These are phyloP conservation scores for Pittosporum tobira DNA, from an alignment of 129 eudicot genomes.

Conservation along the genomic window DNA sequence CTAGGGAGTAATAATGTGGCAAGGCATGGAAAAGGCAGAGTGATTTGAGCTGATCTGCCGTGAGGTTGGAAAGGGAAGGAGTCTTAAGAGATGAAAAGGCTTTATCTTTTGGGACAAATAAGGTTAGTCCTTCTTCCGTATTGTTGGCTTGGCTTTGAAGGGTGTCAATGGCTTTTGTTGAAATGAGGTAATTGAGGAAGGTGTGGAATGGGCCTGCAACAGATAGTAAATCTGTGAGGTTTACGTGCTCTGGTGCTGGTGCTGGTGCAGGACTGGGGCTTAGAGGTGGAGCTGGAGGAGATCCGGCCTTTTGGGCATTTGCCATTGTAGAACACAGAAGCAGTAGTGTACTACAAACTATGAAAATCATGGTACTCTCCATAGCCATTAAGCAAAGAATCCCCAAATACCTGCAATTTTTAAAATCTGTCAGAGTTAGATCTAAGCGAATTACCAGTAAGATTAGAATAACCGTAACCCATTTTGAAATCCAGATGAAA, in stretches of 20 bases:
- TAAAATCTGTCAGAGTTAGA: constrained; percentile 4
- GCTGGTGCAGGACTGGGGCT: constrained; percentile 82
- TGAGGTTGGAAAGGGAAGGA: constrained; percentile 67
- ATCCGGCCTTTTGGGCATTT: constrained; percentile 24
- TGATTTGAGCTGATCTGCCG: constrained; percentile 58
- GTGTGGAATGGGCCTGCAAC: constrained; percentile 91
- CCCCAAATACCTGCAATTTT: constrained; percentile 22
- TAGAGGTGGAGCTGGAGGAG: constrained; percentile 20
- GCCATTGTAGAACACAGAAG: constrained; percentile 31
- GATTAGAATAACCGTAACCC: not conserved
- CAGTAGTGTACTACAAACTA: constrained; percentile 24
- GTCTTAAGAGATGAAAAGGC: constrained; percentile 53
- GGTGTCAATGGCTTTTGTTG: constrained; percentile 68
- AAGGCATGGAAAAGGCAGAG: constrained; percentile 76
- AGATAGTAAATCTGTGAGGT: constrained; percentile 61
- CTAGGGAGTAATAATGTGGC: constrained; percentile 70
- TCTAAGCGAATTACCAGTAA: not conserved
- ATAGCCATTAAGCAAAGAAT: not conserved
- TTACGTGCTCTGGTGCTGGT: constrained; percentile 58
- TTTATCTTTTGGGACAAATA: constrained; percentile 68
- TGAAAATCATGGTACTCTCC: constrained; percentile 20
- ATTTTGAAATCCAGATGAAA: constrained; percentile 5
- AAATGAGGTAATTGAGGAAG: constrained; percentile 54
- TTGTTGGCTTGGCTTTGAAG: constrained; percentile 77
- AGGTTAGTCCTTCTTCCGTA: constrained; percentile 79